phyloP scores from a whole-genome alignment of 768 basidiomycete species.

The Phanerochaete sordida region DNA sequence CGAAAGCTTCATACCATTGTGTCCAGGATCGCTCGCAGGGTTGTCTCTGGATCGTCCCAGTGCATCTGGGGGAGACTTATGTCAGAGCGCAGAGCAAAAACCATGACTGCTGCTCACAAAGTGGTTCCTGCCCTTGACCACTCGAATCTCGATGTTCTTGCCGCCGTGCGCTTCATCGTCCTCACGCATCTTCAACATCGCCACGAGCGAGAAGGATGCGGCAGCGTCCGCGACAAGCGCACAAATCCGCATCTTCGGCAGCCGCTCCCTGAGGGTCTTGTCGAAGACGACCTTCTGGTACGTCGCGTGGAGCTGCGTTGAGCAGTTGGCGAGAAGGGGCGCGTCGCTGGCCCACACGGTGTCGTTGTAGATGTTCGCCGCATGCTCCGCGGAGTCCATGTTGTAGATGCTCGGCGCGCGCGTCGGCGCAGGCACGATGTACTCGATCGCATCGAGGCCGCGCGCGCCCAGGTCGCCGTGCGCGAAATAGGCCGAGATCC shows the following conservation, averaged over 20 bases:
- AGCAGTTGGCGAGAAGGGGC: conserved; percentile 15
- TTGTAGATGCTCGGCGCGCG: conserved; percentile 25
- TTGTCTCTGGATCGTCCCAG: not conserved
- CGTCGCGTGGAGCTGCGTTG: conserved; percentile 13
- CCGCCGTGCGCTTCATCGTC: conserved; percentile 8
- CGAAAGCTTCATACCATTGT: no score
- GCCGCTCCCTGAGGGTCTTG: not conserved
- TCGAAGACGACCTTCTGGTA: conserved; percentile 23
- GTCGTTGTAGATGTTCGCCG: conserved; percentile 9
- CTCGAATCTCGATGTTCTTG: conserved; percentile 13
- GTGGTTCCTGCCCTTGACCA: conserved; percentile 21
- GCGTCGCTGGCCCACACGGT: conserved; percentile 3
- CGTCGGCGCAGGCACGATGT: conserved; percentile 21
- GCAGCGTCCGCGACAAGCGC: not conserved
- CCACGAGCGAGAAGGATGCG: not conserved
- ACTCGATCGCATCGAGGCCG: conserved; percentile 21
- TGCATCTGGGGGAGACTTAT: not conserved
- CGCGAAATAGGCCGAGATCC: conserved; percentile 31
- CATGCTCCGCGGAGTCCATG: conserved; percentile 16
- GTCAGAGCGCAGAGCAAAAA: no score
- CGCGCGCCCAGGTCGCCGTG: conserved; percentile 27
- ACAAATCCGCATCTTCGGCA: conserved; percentile 7
- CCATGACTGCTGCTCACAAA: no score
- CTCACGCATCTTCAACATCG: conserved; percentile 20
- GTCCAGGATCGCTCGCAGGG: not conserved